These are phyloP conservation scores for Kazachstania africana DNA, from an alignment of 805 yeast species.

Conservation along the genomic window DNA sequence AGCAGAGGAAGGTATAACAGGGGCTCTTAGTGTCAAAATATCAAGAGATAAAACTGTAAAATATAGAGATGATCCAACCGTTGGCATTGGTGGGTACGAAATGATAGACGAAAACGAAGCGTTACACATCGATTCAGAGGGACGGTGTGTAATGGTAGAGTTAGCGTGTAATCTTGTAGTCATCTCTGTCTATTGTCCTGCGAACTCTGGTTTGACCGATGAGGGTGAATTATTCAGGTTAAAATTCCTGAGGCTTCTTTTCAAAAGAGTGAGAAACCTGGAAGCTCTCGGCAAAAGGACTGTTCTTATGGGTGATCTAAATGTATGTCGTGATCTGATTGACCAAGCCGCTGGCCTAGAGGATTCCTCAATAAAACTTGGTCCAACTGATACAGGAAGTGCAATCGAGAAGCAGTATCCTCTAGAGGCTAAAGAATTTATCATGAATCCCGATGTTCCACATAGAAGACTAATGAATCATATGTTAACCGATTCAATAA, in stretches of 20 bases:
- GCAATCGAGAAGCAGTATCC: conserved; percentile 19
- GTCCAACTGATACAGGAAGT: conserved; percentile 31
- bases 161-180: conserved; percentile 49
- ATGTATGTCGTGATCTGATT: conserved; percentile 65
- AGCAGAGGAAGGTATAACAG: conserved; percentile 92
- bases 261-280: conserved; percentile 50
- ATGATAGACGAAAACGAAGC: conserved; percentile 24
- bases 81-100: conserved; percentile 67
- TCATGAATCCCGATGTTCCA: conserved; percentile 29
- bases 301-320: conserved; percentile 79
- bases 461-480: conserved; percentile 36
- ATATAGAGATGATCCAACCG: conserved; percentile 12
- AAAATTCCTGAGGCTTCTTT: conserved; percentile 45
- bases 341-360: conserved; percentile 67
- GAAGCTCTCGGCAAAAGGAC: conserved; percentile 51
- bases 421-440: conserved; percentile 25
- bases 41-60: conserved; percentile 2
- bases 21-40: conserved; percentile 29
- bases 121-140: conserved; percentile 61
- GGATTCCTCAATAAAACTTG: conserved; percentile 9
- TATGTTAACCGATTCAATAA: conserved; percentile 28
- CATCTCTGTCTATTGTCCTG: conserved; percentile 77
- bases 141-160: conserved; percentile 70
- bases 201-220: conserved; percentile 64
- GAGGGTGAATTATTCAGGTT: conserved; percentile 52